A percentile compares a stretch with the other conserved stretches of the same genome.
These are phyloP conservation scores for Marsdenia floribunda DNA, from an alignment of 257 asterid genomes.

Conservation along the genomic window DNA sequence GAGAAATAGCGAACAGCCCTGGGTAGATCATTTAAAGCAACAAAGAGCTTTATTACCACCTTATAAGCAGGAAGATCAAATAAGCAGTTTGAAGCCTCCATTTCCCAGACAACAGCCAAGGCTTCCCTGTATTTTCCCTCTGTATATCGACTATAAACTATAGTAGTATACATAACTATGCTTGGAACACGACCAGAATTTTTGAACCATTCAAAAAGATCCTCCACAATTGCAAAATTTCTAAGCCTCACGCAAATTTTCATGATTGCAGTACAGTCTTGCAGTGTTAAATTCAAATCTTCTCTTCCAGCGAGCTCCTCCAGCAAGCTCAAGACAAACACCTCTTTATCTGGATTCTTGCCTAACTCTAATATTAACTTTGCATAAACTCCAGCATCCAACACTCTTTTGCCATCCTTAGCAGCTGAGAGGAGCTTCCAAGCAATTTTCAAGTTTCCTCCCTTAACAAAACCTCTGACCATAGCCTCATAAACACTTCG, in stretches of 20 bases:
- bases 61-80: constrained; percentile 84
- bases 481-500: constrained; percentile 61
- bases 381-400: constrained; percentile 56
- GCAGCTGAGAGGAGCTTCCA: constrained; percentile 58
- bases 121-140: constrained; percentile 61
- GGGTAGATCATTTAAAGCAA: constrained; percentile 57
- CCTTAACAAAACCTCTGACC: constrained; percentile 62
- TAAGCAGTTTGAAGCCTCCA: constrained; percentile 62
- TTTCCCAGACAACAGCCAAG: constrained; percentile 71
- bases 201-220: constrained; percentile 61
- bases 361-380: constrained; percentile 62
- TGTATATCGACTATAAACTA: constrained; percentile 56
- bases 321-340: constrained; percentile 38
- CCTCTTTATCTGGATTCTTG: constrained; percentile 53
- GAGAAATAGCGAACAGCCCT: constrained; percentile 60
- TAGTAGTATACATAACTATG: constrained; percentile 75
- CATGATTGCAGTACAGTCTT: constrained; percentile 77
- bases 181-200: constrained; percentile 42
- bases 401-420: constrained; percentile 36
- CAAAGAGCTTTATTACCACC: constrained; percentile 67
- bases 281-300: constrained; percentile 49
- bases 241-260: constrained; percentile 53
- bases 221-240: constrained; percentile 65
- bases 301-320: constrained; percentile 81
- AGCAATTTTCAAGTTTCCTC: constrained; percentile 61